Evolutionary conservation across 2,329 filamentous ascomycete species (phyloP), one percentile per base, ranked within the genome.

Genomic region (Neocucurbitaria cava): DNA sequence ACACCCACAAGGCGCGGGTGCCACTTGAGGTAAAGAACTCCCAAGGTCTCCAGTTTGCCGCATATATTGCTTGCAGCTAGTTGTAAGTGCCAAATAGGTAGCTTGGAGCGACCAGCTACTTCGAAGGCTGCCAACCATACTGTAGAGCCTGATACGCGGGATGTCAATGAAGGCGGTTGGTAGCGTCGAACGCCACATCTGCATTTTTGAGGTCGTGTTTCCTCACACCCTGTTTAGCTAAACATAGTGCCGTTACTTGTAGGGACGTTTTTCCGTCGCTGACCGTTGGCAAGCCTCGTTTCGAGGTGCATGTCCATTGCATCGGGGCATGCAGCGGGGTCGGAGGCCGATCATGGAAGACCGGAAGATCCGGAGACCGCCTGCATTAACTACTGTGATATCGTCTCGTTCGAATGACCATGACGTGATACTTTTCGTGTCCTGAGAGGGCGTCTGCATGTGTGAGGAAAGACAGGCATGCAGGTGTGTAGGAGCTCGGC

Each of bases 1-100:
- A 43, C 33, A 43, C 41, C 50, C 57, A 40, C 38, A 43, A 46
- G 23, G 30, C 24, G 20, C 44, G 48, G 36, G 35, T 42, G 24
- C 44, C 45, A 30, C 26, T 46, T 55, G 39, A 28, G 52, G 52
- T 38, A 45, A 52, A 48, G 6, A 49, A 56, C 26, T 50, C 44
- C 45, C 49, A 41, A 9, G 40, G 31, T 15, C 30, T 40, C 35
- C 49, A 18, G 9, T 40, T 20, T 39, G 11, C 17, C 26, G 42
- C 31, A 38, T 38, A 5, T 26, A 39, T 38, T 36, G 1, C 30
- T 38, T 23, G 30, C 30, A 30, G 7, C 43, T 36, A 17, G 28
- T 18, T 30, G 20, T 36, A 4, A n/a, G 11, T 21, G 28, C 24
- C 5, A 17, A 26, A 26, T 26, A 26, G 21, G 28, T 9, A 45